Evolutionary conservation across 768 basidiomycete species (phyloP), one percentile per base, ranked within the genome.

Genomic region (Russula brevipes): DNA sequence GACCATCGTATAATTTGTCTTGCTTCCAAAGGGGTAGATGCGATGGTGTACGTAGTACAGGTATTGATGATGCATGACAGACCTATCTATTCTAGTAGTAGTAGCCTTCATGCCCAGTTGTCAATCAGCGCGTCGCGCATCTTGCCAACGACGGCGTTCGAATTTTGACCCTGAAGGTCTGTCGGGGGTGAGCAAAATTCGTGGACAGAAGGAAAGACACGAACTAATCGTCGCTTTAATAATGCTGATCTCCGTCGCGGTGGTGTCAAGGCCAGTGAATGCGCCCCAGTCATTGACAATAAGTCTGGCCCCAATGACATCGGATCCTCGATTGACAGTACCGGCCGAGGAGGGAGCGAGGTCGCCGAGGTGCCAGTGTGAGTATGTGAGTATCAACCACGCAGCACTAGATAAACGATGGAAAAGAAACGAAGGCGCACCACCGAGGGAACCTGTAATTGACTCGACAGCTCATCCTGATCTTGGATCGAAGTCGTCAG

Each of bases 231-330:
- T 24, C 24, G 24, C 24, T 24, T 24, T 24, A 24, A 24, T 24
- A 24, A 24, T 1, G 24, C 24, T 24, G 24, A 24, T 24, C 24
- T 24, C 24, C 24, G 24, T 24, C 24, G 16, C 97, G 19, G 97
- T 99, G 64, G 97, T 98, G 72, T 99, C 97, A 33, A 97, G 81
- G 41, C 97, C 97, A 19, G 94, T 94, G 76, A 98, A 98, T 10
- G 97, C 97, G 77, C 91, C 92, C 97, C 97, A 98, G 74, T 98
- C 97, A 71, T 99, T 99, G 61, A 98, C 97, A 60, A 99, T 94
- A 41, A 98, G 81, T 36, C 97, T 97, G 9, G 96, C 97, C 24
- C 97, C 97, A 68, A 99, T 87, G 45, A 98, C 94, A 70, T 98
- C 96, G 52, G 94, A 97, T 71, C 97, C 97, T 72, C 97, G 88